These are phyloP conservation scores for Ambrosia artemisiifolia DNA, from an alignment of 129 eudicot species.

Conservation along the genomic window DNA sequence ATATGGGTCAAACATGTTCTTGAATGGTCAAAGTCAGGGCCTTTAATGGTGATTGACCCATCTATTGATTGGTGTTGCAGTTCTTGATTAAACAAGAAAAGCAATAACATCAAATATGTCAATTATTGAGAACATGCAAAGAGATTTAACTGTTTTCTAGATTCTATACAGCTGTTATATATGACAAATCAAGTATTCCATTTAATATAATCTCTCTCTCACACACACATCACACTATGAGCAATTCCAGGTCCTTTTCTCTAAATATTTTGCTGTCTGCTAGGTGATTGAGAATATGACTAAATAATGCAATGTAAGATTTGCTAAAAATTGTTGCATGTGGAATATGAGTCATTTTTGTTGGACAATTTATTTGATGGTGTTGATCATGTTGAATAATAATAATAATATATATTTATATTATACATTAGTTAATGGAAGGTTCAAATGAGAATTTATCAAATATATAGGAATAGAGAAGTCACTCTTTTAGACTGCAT, in stretches of 20 bases:
- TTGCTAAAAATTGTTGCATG: conserved; percentile 12
- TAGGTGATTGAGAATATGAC: not conserved
- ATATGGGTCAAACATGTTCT: conserved; percentile 34
- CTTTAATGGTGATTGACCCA: conserved; percentile 28
- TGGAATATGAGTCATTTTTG: conserved; percentile 6
- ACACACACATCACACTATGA: not conserved
- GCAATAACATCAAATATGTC: conserved; percentile 18
- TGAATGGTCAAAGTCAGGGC: conserved; percentile 29
- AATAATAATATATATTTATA: not conserved
- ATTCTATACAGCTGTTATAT: conserved; percentile 29
- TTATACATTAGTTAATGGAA: not conserved
- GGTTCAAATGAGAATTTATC: not conserved
- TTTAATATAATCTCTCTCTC: conserved; percentile 19
- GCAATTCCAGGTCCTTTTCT: conserved; percentile 26
- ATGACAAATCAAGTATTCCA: conserved; percentile 25
- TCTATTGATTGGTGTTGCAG: conserved; percentile 16
- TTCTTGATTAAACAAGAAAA: conserved; percentile 28
- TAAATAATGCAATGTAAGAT: conserved; percentile 1
- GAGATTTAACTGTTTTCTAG: conserved; percentile 18
- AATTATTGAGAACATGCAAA: conserved; percentile 33
- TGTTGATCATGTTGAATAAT: not conserved
- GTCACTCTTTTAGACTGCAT: not conserved
- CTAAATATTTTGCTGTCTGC: conserved; percentile 19
- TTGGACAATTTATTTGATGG: not conserved
- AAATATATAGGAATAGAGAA: not conserved